A percentile compares a stretch with the other conserved stretches of the same genome.
phyloP scores from a whole-genome alignment of 2,329 filamentous ascomycete genomes.

The Trichoderma oligosporum region DNA sequence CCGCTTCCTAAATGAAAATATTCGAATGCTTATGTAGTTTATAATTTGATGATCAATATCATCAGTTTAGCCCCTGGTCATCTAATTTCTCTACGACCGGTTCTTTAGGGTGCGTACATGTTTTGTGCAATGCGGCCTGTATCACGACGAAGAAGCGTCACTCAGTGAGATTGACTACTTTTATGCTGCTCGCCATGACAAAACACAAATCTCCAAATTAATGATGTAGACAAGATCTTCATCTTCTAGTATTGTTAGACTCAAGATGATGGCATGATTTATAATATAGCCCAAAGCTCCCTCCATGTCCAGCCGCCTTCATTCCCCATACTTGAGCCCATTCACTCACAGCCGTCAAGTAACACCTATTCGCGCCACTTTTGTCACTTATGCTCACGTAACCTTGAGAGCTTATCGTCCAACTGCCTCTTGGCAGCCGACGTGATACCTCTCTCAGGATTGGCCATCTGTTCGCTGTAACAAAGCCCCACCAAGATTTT shows the following conservation, averaged over 20 bases:
- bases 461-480: slow-evolving; percentile 63
- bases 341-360: background rate
- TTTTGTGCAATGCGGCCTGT: too few species aligned
- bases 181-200: background rate
- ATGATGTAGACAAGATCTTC: background rate
- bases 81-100: too few species aligned
- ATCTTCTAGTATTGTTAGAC: background rate
- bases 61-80: too few species aligned
- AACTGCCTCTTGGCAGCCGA: slow-evolving; percentile 64
- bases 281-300: too few species aligned
- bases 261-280: background rate
- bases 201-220: background rate
- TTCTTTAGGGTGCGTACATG: too few species aligned
- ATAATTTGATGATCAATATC: too few species aligned
- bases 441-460: slow-evolving; percentile 64
- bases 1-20: too few species aligned
- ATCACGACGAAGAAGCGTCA: too few species aligned
- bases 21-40: too few species aligned
- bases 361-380: slow-evolving; percentile 8
- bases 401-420: slow-evolving; percentile 64
- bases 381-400: slow-evolving; percentile 72
- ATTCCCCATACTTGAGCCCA: background rate
- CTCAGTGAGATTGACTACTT: too few species aligned
- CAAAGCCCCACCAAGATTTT: slow-evolving; percentile 63
- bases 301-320: too few species aligned